A percentile compares a stretch with the other conserved stretches of the same genome.
Evolutionary conservation across 1,284 basidiomycete species (phyloP).

Genomic region (Puccinia brachypodii): DNA sequence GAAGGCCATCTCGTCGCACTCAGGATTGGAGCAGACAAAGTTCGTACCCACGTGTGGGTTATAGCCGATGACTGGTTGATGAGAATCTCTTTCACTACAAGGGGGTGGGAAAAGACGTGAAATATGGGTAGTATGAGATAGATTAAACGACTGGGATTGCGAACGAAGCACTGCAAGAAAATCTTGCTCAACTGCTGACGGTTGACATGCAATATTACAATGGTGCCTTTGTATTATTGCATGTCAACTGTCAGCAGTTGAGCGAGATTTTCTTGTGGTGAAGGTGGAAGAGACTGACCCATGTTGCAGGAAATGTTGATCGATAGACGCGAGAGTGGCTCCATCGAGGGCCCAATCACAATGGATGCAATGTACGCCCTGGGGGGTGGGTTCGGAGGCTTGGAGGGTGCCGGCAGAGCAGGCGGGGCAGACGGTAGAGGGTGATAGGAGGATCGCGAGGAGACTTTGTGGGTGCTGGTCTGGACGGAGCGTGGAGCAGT

Average conservation of each 20-base stretch:
- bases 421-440: slow-evolving; percentile 7
- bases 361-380: not conserved
- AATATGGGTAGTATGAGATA: not conserved
- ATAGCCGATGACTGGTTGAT: slow-evolving; percentile 23
- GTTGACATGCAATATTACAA: too few relatives aligned
- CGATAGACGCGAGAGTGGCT: not conserved
- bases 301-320: slow-evolving; percentile 29
- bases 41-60: slow-evolving; percentile 28
- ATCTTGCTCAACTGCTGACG: too few relatives aligned
- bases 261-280: too few relatives aligned
- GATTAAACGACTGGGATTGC: not conserved
- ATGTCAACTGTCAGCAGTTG: too few relatives aligned
- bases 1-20: slow-evolving; percentile 38
- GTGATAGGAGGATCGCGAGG: not conserved
- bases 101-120: too few relatives aligned
- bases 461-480: not conserved
- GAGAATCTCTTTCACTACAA: not conserved
- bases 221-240: too few relatives aligned
- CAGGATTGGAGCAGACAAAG: slow-evolving; percentile 26
- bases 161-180: too few relatives aligned
- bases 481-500: slow-evolving; percentile 13
- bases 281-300: slow-evolving; percentile 5
- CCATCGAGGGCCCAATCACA: slow-evolving; percentile 4
- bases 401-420: not conserved
- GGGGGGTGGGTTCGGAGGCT: not conserved